A percentile compares a stretch with the other conserved stretches of the same genome.
Evolutionary conservation across 1,139 yeast species (phyloP).

Genomic region (Geotrichum carabidarum): DNA sequence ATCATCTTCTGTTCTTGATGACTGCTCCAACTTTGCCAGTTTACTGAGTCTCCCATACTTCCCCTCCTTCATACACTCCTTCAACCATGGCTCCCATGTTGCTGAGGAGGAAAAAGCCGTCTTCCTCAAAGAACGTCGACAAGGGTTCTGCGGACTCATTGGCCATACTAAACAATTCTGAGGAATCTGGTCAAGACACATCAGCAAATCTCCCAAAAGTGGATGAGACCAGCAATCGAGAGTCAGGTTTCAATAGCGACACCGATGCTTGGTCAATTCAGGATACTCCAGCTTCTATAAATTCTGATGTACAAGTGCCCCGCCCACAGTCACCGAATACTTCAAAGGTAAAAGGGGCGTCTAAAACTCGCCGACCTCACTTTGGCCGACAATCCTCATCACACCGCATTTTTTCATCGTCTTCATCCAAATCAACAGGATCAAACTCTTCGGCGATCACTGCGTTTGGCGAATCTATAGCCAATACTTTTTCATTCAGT

Average conservation of each 20-base stretch:
- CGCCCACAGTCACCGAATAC: not conserved
- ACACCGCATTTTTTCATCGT: conserved; percentile 5
- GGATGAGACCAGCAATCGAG: not conserved
- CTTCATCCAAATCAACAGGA: not conserved
- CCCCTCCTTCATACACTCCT: not conserved
- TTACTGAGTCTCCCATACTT: not conserved
- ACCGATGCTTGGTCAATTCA: not conserved
- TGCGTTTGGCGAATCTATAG: conserved; percentile 5
- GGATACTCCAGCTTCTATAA: not conserved
- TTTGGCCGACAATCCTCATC: not conserved
- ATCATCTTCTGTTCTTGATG: not conserved
- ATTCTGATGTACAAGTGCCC: not conserved
- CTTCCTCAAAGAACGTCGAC: not conserved
- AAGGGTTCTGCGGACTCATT: not conserved
- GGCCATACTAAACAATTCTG: not conserved
- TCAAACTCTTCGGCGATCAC: not conserved
- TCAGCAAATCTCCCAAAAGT: conserved; percentile 1
- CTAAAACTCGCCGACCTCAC: not conserved
- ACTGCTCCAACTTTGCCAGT: not conserved
- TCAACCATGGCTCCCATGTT: conserved; percentile 1
- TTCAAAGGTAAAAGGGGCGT: not conserved
- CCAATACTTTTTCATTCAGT: conserved; percentile 7
- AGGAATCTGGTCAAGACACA: not conserved
- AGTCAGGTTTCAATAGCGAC: too few species aligned
- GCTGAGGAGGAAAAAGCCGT: conserved; percentile 4